Conservation (phyloP, 371 early-diverging fungal genomes). For the Mycotypha africana region DNA sequence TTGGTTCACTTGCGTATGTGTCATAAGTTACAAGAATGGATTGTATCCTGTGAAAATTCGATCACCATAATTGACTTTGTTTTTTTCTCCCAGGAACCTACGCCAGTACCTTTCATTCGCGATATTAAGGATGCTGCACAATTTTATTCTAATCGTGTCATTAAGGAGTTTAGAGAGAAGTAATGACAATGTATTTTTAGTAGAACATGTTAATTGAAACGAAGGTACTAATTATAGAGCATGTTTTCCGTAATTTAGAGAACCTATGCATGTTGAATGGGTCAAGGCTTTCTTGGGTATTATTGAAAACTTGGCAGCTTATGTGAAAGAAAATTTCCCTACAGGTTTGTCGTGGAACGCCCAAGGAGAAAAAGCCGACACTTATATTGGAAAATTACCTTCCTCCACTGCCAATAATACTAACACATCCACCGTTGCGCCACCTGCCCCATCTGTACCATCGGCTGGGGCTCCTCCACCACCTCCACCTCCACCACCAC, state of each 20-base stretch:
- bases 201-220: no score
- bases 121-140: conserved; percentile 91
- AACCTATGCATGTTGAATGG: conserved; percentile 82
- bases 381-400: conserved; percentile 29
- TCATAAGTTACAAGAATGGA: no score
- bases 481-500: conserved; percentile 65
- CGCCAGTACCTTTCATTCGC: conserved; percentile 81
- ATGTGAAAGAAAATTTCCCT: conserved; percentile 85
- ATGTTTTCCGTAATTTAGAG: no score
- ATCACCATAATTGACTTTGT: no score
- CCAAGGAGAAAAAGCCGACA: conserved; percentile 61
- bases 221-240: no score
- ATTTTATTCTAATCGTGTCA: conserved; percentile 88
- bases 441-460: conserved; percentile 38
- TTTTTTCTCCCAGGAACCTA: conserved; percentile 70
- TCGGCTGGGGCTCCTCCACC: conserved; percentile 55
- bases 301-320: conserved; percentile 69
- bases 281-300: conserved; percentile 63
- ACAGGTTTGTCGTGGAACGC: conserved; percentile 94
- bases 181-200: no score
- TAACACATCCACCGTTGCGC: conserved; percentile 29
- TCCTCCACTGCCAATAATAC: conserved; percentile 5
- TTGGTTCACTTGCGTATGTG: conserved; percentile 87
- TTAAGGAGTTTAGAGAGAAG: conserved; percentile 89
- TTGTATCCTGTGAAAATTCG: no score